Base-by-base conservation (phyloP, 2,329 filamentous ascomycete genomes). In the Penicillium sp. region DNA sequence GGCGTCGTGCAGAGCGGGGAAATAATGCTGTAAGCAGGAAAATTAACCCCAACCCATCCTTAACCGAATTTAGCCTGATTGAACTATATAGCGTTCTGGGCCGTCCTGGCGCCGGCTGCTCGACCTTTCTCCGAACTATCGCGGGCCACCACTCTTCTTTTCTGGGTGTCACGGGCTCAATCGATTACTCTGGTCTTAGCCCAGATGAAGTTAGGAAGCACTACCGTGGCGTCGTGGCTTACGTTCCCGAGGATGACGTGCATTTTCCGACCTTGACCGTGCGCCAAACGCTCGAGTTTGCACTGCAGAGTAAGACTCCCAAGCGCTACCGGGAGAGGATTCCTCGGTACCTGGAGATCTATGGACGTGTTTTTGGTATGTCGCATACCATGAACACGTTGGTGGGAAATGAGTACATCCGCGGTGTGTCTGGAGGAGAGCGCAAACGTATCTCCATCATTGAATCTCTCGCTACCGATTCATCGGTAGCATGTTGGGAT, bases 351-450 rank as follows among this genome's bases (percentile, higher is more conserved):
- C 82, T 88, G 13, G 81, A 85, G 44, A 86, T 88, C 1, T 79
- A 91, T 35, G 78, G 90, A 64, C 85, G 84, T 62, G 89, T 91
- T 71, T 91, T 91, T 64, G 88, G 87, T 3, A 90, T 91, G 59
- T 78, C 79, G 2, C 88, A 91, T 66, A 90, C 88, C 0, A 84
- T 85, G 67, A 79, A 89, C 64, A 91, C 89, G 0, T 78, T 85
- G 1, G 87, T 91, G 2, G 89, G 89, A 10, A 69, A 71, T 31
- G 68, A 71, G 54, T 71, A 68, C 39, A 70, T 72, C 29, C 63
- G 87, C 27, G 89, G 89, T 65, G 86, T 92, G 0, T 89, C 86
- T 38, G 89, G 89, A 61, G 89, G 89, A 53, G 89, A 92, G 73
- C 78, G 89, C 39, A 91, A 91, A 68, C 86, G 89, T 58, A 88